Percentiles rank a stretch among this genome's conserved stretches.
Conservation (phyloP, 2,329 filamentous ascomycete genomes). For the Fusarium piperis region DNA sequence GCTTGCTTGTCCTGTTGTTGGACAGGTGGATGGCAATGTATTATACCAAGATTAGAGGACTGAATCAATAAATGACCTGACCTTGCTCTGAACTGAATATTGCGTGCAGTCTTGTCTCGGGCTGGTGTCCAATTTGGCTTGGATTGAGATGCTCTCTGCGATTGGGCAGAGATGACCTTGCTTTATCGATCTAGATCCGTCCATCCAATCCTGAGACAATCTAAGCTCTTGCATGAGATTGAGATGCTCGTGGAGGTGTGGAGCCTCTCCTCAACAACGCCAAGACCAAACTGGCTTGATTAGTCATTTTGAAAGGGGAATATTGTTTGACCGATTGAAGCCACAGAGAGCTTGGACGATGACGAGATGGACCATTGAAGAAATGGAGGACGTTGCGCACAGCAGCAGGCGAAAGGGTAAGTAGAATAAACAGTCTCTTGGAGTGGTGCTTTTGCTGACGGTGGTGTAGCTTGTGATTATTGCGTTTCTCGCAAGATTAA, state of each 20-base stretch:
- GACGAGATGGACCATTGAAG: too few species aligned
- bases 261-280: neutral
- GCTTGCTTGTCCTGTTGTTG: neutral
- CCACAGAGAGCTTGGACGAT: too few species aligned
- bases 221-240: neutral
- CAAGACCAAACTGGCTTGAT: neutral
- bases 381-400: conserved; percentile 17
- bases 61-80: neutral
- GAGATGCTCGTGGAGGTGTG: neutral
- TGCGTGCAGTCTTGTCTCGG: neutral
- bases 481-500: conserved; percentile 54
- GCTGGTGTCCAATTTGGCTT: neutral
- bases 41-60: neutral
- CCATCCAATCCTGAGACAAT: neutral
- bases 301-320: neutral
- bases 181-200: neutral
- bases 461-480: conserved; percentile 45
- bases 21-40: neutral
- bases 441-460: neutral
- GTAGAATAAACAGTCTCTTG: neutral
- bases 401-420: conserved; percentile 35
- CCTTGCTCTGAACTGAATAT: neutral
- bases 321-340: too few species aligned
- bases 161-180: neutral
- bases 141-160: neutral